Conservation (phyloP, 495 filamentous ascomycete genomes). For the Penicillium canariense region DNA sequence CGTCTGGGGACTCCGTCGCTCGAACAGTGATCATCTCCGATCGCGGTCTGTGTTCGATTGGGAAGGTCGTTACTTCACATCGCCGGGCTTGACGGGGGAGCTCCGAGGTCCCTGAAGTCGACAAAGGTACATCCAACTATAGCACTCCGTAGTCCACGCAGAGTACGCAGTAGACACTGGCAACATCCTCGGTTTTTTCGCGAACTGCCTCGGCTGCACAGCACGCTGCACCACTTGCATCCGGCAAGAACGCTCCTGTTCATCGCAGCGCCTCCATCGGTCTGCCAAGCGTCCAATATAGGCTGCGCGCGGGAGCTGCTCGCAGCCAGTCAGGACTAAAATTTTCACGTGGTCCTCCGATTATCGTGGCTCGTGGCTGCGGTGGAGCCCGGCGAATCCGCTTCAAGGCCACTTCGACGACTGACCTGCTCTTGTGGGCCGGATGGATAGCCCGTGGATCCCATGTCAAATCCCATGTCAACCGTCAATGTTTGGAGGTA, state of each 20-base stretch:
- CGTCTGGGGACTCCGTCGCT: too few relatives aligned
- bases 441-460: neutral
- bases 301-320: neutral
- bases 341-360: neutral
- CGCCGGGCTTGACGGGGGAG: neutral
- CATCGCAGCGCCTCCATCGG: neutral
- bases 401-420: neutral
- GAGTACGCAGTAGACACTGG: too few relatives aligned
- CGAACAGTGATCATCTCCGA: too few relatives aligned
- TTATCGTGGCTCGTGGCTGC: neutral
- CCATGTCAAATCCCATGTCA: too few relatives aligned
- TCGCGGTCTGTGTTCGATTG: neutral
- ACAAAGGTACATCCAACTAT: neutral
- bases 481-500: neutral
- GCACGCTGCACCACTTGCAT: neutral
- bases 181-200: too few relatives aligned
- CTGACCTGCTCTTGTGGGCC: slow-evolving; percentile 4
- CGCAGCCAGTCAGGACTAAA: neutral
- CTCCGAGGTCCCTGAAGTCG: too few relatives aligned
- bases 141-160: neutral
- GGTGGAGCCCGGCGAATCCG: slow-evolving; percentile 1
- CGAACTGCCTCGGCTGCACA: neutral
- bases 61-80: neutral
- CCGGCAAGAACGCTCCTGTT: too few relatives aligned
- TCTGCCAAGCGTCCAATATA: neutral